Percentiles rank a stretch among this genome's conserved stretches.
These are phyloP conservation scores for Leptographium lundbergii DNA, from an alignment of 2,329 filamentous ascomycete genomes.

Conservation along the genomic window DNA sequence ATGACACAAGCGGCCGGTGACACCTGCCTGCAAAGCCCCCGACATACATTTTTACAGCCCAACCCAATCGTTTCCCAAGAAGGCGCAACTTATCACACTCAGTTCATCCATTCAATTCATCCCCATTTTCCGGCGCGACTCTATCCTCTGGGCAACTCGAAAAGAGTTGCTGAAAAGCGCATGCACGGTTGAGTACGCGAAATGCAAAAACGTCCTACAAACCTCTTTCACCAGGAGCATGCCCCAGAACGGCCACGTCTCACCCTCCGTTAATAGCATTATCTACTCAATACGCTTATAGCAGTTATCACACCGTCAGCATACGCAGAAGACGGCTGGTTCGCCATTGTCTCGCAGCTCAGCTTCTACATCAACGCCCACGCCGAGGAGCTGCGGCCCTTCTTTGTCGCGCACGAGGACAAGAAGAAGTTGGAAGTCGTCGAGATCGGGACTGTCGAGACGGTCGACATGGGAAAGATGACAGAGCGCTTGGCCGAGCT, in stretches of 20 bases:
- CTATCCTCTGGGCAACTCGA: not conserved
- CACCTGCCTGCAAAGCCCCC: not conserved
- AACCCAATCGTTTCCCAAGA: not conserved
- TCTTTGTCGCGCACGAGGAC: not conserved
- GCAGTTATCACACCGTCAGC: slow-evolving; percentile 26
- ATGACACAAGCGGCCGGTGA: not conserved
- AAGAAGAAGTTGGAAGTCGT: not conserved
- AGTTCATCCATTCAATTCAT: not conserved
- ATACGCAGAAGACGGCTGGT: slow-evolving; percentile 38
- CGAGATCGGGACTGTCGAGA: slow-evolving; percentile 8
- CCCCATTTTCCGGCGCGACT: not conserved
- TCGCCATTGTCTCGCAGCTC: slow-evolving; percentile 25
- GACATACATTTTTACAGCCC: not conserved
- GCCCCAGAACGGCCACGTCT: not conserved
- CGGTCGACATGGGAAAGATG: slow-evolving; percentile 18
- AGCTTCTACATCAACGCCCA: not conserved
- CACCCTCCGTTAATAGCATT: not conserved
- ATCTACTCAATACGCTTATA: slow-evolving; percentile 20
- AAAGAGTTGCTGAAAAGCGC: not conserved
- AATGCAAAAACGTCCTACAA: not conserved
- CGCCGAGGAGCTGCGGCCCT: not conserved
- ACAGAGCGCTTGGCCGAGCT: slow-evolving; percentile 22
- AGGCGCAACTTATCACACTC: not conserved
- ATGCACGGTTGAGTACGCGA: not conserved
- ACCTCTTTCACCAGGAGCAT: not conserved